phyloP scores from a whole-genome alignment of 1,139 yeast species.

The Meyerozyma guilliermondii region DNA sequence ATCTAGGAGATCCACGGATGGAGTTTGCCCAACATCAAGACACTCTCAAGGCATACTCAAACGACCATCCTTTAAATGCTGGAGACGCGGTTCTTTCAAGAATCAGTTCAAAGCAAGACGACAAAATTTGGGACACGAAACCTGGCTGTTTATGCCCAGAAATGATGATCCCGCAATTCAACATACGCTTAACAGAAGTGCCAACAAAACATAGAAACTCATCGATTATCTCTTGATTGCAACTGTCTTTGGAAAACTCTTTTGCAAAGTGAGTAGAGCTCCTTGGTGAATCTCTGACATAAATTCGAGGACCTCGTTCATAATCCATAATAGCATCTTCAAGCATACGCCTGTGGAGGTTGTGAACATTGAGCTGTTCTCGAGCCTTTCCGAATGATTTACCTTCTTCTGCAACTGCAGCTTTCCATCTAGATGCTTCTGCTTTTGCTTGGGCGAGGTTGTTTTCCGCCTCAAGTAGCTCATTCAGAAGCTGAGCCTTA shows the following conservation, averaged over 20 bases:
- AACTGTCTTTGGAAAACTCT: conserved; percentile 8
- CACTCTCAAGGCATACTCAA: conserved; percentile 3
- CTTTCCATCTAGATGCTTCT: conserved; percentile 9
- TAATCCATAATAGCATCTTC: conserved; percentile 52
- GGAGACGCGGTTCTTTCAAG: conserved; percentile 8
- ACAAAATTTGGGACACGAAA: conserved; percentile 8
- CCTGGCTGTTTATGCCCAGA: conserved; percentile 10
- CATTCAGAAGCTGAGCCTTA: conserved; percentile 8
- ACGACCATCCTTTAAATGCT: conserved; percentile 4
- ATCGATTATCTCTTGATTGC: conserved; percentile 11
- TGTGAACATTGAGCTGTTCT: conserved; percentile 18
- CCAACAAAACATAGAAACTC: conserved; percentile 19
- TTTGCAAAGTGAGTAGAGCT: conserved; percentile 16
- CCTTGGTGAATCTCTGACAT: conserved; percentile 9
- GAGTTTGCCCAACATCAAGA: conserved; percentile 7
- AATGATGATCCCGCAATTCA: conserved; percentile 17
- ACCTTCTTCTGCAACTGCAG: conserved; percentile 7
- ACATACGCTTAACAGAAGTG: conserved; percentile 11
- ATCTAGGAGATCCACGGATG: neutral
- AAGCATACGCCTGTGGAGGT: conserved; percentile 31
- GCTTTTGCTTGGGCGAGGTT: conserved; percentile 6
- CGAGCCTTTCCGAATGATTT: conserved; percentile 8
- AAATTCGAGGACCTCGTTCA: conserved; percentile 33
- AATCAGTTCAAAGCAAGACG: conserved; percentile 10
- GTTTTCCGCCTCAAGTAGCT: conserved; percentile 8